Percentiles rank a stretch among this genome's conserved stretches.
phyloP scores from a whole-genome alignment of 371 early-diverging fungal species.

The Furculomyces boomerangus region DNA sequence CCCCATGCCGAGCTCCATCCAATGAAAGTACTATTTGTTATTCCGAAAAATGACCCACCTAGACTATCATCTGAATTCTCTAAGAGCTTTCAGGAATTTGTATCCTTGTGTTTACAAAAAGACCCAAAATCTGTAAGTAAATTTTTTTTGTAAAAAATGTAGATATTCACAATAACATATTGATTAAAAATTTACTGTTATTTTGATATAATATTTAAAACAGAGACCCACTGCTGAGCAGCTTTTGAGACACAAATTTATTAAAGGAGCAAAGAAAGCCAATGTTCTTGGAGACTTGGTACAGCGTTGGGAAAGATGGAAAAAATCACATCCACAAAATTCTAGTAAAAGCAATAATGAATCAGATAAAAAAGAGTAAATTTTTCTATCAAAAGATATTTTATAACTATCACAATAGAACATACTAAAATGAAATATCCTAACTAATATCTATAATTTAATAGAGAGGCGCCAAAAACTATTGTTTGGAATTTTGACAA shows the following conservation, averaged over 20 bases:
- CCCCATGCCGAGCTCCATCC: slow-evolving; percentile 87
- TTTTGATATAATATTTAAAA: no score
- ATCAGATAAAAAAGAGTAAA: not conserved
- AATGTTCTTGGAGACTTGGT: slow-evolving; percentile 69
- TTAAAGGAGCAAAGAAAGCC: slow-evolving; percentile 58
- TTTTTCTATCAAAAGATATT: not conserved
- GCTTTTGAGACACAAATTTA: slow-evolving; percentile 76
- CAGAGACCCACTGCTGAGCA: slow-evolving; percentile 81
- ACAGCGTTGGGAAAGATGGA: slow-evolving; percentile 58
- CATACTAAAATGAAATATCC: not conserved
- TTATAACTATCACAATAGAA: not conserved
- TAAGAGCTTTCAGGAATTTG: slow-evolving; percentile 80
- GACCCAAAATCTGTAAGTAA: slow-evolving; percentile 32
- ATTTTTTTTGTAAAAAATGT: no score
- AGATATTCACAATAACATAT: no score
- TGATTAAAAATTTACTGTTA: no score
- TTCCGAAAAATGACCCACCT: slow-evolving; percentile 88
- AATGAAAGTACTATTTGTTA: slow-evolving; percentile 81
- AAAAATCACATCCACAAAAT: slow-evolving; percentile 14
- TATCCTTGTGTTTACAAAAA: slow-evolving; percentile 66
- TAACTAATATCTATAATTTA: not conserved
- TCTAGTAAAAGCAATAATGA: slow-evolving; percentile 6
- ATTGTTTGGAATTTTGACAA: slow-evolving; percentile 22
- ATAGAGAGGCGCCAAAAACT: not conserved
- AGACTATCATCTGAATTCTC: slow-evolving; percentile 53